These are phyloP conservation scores for Termitomyces titanicus DNA, from an alignment of 768 basidiomycete species.

Conservation along the genomic window DNA sequence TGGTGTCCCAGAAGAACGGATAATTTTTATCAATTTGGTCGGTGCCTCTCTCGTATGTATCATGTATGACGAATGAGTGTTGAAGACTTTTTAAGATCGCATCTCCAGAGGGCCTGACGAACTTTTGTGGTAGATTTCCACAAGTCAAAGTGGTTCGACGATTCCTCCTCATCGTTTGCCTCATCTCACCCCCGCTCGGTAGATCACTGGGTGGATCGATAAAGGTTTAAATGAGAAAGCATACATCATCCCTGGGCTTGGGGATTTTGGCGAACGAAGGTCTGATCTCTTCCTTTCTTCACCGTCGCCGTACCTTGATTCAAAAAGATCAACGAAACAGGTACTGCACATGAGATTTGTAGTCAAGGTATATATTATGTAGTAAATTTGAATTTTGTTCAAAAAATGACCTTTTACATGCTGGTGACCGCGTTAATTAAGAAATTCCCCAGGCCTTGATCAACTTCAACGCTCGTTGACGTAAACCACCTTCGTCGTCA, in stretches of 20 bases:
- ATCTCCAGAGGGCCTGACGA: slow-evolving; percentile 83
- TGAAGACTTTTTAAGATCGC: slow-evolving; percentile 54
- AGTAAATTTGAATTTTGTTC: not conserved
- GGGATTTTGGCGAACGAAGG: slow-evolving; percentile 96
- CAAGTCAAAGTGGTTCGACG: slow-evolving; percentile 68
- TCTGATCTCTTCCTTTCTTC: slow-evolving; percentile 18
- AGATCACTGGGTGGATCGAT: slow-evolving; percentile 97
- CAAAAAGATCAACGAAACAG: not conserved
- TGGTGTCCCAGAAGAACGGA: slow-evolving; percentile 91
- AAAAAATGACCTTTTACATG: not conserved
- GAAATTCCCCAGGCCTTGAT: not conserved
- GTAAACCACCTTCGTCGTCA: slow-evolving; percentile 9
- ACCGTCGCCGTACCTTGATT: not conserved
- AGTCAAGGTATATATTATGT: not conserved
- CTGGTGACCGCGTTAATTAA: not conserved
- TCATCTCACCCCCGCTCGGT: not conserved
- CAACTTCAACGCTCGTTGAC: slow-evolving; percentile 1
- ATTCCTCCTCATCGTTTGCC: not conserved
- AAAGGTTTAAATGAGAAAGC: slow-evolving; percentile 87
- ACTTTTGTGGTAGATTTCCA: slow-evolving; percentile 76
- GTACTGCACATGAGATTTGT: not conserved
- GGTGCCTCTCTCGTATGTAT: slow-evolving; percentile 14
- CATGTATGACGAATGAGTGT: not conserved
- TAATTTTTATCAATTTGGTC: slow-evolving; percentile 92
- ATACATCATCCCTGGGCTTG: slow-evolving; percentile 91